Base-by-base conservation (phyloP, 2,329 filamentous ascomycete genomes). In the Diaporthe batatas region DNA sequence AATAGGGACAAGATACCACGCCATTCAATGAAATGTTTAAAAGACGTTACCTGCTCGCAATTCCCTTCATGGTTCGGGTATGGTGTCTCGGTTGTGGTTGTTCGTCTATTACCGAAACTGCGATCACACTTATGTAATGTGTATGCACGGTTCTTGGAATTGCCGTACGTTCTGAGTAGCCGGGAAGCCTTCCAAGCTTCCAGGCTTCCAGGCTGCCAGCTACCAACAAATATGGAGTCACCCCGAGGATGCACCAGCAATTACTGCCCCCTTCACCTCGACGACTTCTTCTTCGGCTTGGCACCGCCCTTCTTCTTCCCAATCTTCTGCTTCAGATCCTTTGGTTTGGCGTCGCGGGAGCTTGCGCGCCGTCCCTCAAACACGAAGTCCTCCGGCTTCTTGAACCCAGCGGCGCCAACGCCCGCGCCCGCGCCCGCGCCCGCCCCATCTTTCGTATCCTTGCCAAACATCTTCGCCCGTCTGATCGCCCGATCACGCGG, bases 291-390 rank as follows among this genome's bases (percentile, higher is more conserved):
- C 76, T 80, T 82, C 71, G 83, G 82, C 77, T 83, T 81, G 25
- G 77, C 76, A 74, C 82, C 72, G 74, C 76, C 75, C 78, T 84
- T 84, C 79, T 87, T 90, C 75, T 81, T 80, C 75, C 84, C 84
- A 76, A 89, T 89, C 14, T 88, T 87, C 47, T 92, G 82, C 80
- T 87, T 91, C 74, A 90, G 80, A 77, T 90, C 90, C 81, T 84
- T 92, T 53, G 90, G 90, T 77, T 86, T 91, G 6, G 89, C 91
- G 74, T 92, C 90, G 72, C 87, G 92, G 42, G 87, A 84, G 70
- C 89, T 93, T 12, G 94, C 94, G 70, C 94, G 88, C 75, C 92
- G 91, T 0, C 94, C 94, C 81, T 97, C 94, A 77, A 96, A 95
- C n/a, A 95, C 89, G 75, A 95, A 89, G 21, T 87, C 85, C 81